Base-by-base conservation (phyloP, 495 filamentous ascomycete species). In the Tuber microsphaerosporum region DNA sequence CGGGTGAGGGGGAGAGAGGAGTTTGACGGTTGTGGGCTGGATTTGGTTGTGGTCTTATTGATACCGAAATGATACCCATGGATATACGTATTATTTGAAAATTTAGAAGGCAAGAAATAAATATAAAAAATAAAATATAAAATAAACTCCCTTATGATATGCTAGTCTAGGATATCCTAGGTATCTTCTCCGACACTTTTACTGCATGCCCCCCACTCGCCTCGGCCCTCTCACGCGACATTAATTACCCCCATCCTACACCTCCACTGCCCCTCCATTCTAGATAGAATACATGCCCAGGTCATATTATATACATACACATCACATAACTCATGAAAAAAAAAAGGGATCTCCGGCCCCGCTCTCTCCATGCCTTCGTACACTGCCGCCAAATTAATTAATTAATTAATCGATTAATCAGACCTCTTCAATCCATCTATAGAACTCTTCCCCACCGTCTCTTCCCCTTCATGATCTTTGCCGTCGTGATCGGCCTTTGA, bases 381-480 rank as follows among this genome's bases (percentile, higher is more conserved):
- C 48, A 56, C 48, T 31, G 2, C 12, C 0, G 12, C 56, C 12
- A 65, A 65, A 14, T 34, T 19, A 65, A 71, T 77, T 51, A 22
- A 51, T 34, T 39, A 65, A 73, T 44, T n/a, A 75, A 22, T 19
- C n/a, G 14, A 5, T 51, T 75, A 79, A 68, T 79, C 76, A 22
- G 78, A 77, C 70, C 77, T 79, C 71, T 79, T 79, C 42, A 75
- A 41, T n/a, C 22, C 31, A 73, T 79, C 76, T 26, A 73, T 43
- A 34, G 65, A 69, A 65, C 73, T 75, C 42, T 71, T 68, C n/a
- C 45, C 51, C n/a, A 73, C 77, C 39, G 70, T 77, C 71, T 73
- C 77, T 31, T 73, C 69, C 34, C 45, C 41, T 37, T 71, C 74
- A 76, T 73, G 71, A 37, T 56, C 31, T 26, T 76, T 76, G 75